Evolutionary conservation across 2,329 filamentous ascomycete genomes (phyloP).

Genomic region (Ceratocystis lukuohia): DNA sequence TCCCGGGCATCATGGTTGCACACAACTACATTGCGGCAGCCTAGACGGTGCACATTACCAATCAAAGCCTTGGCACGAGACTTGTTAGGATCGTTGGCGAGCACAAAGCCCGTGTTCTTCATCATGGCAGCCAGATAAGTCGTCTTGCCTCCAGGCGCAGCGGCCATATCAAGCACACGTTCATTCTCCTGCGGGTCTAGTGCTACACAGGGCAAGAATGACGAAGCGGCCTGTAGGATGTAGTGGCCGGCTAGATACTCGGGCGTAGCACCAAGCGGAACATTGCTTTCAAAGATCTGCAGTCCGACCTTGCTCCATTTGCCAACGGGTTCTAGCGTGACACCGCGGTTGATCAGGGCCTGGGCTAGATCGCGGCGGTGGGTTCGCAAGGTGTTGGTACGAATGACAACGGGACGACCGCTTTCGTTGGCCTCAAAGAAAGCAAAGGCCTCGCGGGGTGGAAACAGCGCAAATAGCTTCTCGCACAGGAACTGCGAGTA

Average conservation of each 20-base stretch:
- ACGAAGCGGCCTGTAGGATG: constrained; percentile 91
- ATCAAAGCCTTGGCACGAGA: constrained; percentile 90
- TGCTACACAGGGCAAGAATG: constrained; percentile 95
- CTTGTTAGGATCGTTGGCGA: constrained; percentile 95
- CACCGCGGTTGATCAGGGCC: constrained; percentile 86
- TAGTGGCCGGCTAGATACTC: constrained; percentile 97
- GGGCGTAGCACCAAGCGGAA: constrained; percentile 81
- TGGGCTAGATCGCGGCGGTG: constrained; percentile 72
- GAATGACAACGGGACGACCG: constrained; percentile 81
- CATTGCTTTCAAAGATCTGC: constrained; percentile 82
- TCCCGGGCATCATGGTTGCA: constrained; percentile 91
- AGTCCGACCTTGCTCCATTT: constrained; percentile 98
- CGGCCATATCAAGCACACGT: constrained; percentile 84
- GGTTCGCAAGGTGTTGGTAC: constrained; percentile 84
- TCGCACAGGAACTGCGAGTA: constrained; percentile 92
- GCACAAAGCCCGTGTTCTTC: constrained; percentile 87
- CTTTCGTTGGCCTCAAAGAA: constrained; percentile 99
- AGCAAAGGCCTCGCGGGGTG: constrained; percentile 83
- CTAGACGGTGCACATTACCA: constrained; percentile 91
- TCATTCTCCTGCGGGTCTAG: constrained; percentile 87
- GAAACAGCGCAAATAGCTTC: constrained; percentile 87
- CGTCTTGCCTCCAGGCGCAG: constrained; percentile 90
- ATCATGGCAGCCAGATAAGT: constrained; percentile 93
- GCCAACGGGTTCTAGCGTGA: constrained; percentile 88
- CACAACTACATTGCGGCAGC: constrained; percentile 85